phyloP scores from a whole-genome alignment of 2,329 filamentous ascomycete genomes.

The Colletotrichum sp. region DNA sequence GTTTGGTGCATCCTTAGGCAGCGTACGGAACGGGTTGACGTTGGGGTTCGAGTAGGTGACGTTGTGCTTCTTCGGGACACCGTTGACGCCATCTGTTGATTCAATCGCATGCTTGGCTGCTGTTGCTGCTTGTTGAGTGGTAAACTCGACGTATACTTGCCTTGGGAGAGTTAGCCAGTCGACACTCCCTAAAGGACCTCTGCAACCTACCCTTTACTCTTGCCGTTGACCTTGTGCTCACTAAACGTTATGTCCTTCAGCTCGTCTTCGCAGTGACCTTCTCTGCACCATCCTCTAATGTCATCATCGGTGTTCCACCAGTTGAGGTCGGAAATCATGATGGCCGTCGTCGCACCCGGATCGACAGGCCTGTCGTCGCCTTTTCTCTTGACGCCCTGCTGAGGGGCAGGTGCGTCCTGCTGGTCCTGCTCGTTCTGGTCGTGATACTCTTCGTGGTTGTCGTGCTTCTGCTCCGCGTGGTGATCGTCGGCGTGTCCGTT shows the following conservation, averaged over 20 bases:
- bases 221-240: conserved; percentile 98
- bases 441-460: conserved; percentile 29
- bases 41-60: conserved; percentile 78
- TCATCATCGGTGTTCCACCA: conserved; percentile 99
- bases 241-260: conserved; percentile 94
- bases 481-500: conserved; percentile 37
- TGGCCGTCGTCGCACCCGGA: conserved; percentile 67
- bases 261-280: conserved; percentile 82
- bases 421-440: conserved; percentile 27
- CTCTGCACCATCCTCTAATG: conserved; percentile 82
- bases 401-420: conserved; percentile 36
- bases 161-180: conserved; percentile 36
- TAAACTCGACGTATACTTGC: conserved; percentile 85
- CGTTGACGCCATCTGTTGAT: conserved; percentile 58
- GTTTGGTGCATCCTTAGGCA: conserved; percentile 85
- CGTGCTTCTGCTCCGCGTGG: conserved; percentile 44
- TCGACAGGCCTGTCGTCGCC: conserved; percentile 65
- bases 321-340: conserved; percentile 87
- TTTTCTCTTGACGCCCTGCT: conserved; percentile 67
- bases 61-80: conserved; percentile 71
- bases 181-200: background rate
- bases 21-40: conserved; percentile 86
- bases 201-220: conserved; percentile 84
- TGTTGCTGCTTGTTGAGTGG: conserved; percentile 82
- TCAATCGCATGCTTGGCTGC: conserved; percentile 86